phyloP scores from a whole-genome alignment of 192 early-diverging fungal genomes.

The Entomortierella lignicola region DNA sequence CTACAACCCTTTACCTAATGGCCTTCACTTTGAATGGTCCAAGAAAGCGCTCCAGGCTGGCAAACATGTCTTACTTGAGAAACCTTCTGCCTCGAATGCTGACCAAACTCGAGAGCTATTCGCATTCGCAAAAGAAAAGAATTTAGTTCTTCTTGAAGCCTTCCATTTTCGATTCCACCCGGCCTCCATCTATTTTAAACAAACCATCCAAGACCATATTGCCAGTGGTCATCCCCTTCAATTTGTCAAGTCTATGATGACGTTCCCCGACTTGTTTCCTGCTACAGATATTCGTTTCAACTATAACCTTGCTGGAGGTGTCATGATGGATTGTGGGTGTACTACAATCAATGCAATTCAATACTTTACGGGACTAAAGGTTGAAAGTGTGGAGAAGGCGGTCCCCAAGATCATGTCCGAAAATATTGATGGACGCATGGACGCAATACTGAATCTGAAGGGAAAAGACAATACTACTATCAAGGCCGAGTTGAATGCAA shows the following conservation, averaged over 20 bases:
- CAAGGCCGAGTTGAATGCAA: slow-evolving; percentile 11
- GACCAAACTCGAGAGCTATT: slow-evolving; percentile 39
- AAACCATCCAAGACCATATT: slow-evolving; percentile 23
- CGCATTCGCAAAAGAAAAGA: slow-evolving; percentile 37
- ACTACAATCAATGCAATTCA: slow-evolving; percentile 46
- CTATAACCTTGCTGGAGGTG: slow-evolving; percentile 42
- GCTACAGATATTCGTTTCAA: slow-evolving; percentile 49
- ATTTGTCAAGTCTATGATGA: slow-evolving; percentile 8
- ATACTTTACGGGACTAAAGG: slow-evolving; percentile 40
- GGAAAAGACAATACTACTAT: neutral
- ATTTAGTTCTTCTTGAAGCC: slow-evolving; percentile 55
- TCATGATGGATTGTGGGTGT: slow-evolving; percentile 40
- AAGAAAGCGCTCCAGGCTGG: slow-evolving; percentile 59
- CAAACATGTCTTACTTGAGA: slow-evolving; percentile 69
- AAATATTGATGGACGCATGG: slow-evolving; percentile 42
- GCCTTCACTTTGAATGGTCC: slow-evolving; percentile 61
- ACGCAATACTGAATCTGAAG: slow-evolving; percentile 20
- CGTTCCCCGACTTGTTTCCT: slow-evolving; percentile 14
- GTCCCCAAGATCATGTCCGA: slow-evolving; percentile 19
- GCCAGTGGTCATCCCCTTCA: slow-evolving; percentile 13
- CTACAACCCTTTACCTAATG: slow-evolving; percentile 70
- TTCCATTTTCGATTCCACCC: slow-evolving; percentile 56
- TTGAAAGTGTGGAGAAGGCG: slow-evolving; percentile 28
- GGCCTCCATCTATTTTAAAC: slow-evolving; percentile 29
- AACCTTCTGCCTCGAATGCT: slow-evolving; percentile 56